Conservation (phyloP, 495 filamentous ascomycete genomes). For the Penicillium riverlandense region DNA sequence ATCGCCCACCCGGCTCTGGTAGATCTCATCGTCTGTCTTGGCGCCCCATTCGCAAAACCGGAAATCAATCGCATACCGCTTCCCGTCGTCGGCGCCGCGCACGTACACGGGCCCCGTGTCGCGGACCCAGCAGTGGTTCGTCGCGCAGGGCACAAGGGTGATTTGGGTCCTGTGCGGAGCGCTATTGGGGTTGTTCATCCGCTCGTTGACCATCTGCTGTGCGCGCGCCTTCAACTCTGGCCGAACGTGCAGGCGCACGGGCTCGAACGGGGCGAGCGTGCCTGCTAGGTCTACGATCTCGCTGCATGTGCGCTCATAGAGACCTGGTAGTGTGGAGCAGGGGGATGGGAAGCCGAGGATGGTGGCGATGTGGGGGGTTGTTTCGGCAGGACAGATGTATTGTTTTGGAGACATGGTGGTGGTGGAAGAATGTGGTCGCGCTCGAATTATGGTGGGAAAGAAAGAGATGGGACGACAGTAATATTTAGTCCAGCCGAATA, state of each 20-base stretch:
- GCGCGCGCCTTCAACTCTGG: slow-evolving; percentile 16
- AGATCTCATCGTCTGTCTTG: slow-evolving; percentile 11
- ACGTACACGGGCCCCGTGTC: slow-evolving; percentile 31
- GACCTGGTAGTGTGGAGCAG: slow-evolving; percentile 15
- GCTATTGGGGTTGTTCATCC: neutral
- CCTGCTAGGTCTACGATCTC: slow-evolving; percentile 24
- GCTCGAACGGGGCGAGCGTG: slow-evolving; percentile 27
- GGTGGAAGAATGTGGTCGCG: neutral
- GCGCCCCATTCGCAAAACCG: slow-evolving; percentile 29
- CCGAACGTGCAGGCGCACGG: slow-evolving; percentile 23
- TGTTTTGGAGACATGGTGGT: slow-evolving; percentile 6
- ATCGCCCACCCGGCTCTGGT: slow-evolving; percentile 7
- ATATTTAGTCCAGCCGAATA: too few relatives aligned
- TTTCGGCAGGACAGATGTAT: slow-evolving; percentile 21
- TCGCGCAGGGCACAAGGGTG: slow-evolving; percentile 12
- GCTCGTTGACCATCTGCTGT: slow-evolving; percentile 8
- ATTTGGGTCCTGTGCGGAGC: slow-evolving; percentile 5
- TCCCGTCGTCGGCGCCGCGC: slow-evolving; percentile 7
- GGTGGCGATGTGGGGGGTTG: slow-evolving; percentile 20
- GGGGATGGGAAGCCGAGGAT: slow-evolving; percentile 29
- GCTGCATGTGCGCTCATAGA: slow-evolving; percentile 13
- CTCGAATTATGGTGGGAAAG: too few relatives aligned
- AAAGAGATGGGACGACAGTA: neutral
- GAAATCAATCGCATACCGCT: slow-evolving; percentile 24
- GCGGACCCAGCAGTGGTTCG: slow-evolving; percentile 30